These are phyloP conservation scores for Podospora sp. DNA, from an alignment of 495 filamentous ascomycete genomes.

Conservation along the genomic window DNA sequence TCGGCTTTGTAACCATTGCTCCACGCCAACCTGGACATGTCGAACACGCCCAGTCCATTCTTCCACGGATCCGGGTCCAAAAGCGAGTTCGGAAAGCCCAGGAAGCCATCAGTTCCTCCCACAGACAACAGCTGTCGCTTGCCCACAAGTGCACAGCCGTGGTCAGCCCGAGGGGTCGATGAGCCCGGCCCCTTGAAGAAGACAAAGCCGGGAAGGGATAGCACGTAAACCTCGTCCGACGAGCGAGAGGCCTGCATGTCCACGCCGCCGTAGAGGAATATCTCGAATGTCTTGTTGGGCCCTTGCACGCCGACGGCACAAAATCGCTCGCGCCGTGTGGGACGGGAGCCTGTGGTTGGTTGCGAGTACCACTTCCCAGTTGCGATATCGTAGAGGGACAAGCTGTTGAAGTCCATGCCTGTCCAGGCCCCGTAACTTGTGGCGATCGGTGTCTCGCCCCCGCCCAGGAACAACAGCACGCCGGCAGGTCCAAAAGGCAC, in stretches of 20 bases:
- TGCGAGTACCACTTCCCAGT: conserved; percentile 40
- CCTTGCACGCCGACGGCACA: conserved; percentile 41
- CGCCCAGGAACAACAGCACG: conserved; percentile 37
- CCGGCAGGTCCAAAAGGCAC: conserved; percentile 42
- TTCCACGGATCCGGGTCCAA: conserved; percentile 41
- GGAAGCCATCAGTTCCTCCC: conserved; percentile 36
- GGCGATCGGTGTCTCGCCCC: conserved; percentile 29
- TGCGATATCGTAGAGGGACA: conserved; percentile 37
- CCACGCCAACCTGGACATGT: conserved; percentile 43
- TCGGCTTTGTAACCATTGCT: conserved; percentile 39
- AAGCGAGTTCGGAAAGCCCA: conserved; percentile 21
- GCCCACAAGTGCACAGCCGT: conserved; percentile 39
- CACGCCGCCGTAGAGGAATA: conserved; percentile 40
- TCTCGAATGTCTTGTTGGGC: conserved; percentile 22
- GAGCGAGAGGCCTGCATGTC: conserved; percentile 19
- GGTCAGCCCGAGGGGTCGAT: conserved; percentile 36
- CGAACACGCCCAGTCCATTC: conserved; percentile 45
- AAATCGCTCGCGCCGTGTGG: conserved; percentile 28
- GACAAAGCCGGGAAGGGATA: conserved; percentile 49
- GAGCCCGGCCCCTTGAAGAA: conserved; percentile 40
- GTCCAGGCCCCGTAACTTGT: conserved; percentile 17
- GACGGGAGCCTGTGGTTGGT: conserved; percentile 32
- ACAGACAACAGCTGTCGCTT: conserved; percentile 42
- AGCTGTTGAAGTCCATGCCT: conserved; percentile 27
- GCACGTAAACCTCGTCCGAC: conserved; percentile 38